Base-by-base conservation (phyloP, 805 yeast species). In the Starmerella apis region DNA sequence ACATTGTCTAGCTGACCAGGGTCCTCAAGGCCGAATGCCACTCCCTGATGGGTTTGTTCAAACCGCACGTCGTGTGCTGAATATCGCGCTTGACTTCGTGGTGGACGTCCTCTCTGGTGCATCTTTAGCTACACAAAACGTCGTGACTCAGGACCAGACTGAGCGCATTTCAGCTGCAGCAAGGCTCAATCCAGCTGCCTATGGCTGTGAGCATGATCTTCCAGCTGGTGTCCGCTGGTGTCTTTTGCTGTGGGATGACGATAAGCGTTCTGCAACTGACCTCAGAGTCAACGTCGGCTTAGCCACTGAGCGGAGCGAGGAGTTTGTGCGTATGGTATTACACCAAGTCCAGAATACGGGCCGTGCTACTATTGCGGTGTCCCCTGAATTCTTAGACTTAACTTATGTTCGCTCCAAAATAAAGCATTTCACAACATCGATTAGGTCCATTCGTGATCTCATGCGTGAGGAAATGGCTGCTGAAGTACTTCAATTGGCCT, bases 391-490 rank as follows among this genome's bases (percentile, higher is more conserved):
- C 5, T 66, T 65, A 0, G 68, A 73, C 8, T 64, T 86, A 31
- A 52, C 76, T 33, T 75, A 71, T 33, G 70, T 81, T 31, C 82
- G 82, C 58, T 66, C 67, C n/a, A 66, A 72, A 2, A 64, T 86
- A 27, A 75, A 77, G 20, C 68, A 84, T 18, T 75, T 81, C 1
- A 73, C 81, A 1, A 37, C 54, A 9, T 75, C 84, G 43, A 79
- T 86, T 14, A 68, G 86, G 49, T 76, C 80, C 47, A 71, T 77
- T 16, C 68, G 87, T 50, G 94, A 86, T 60, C 68, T 76, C 6
- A 81, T 84, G 61, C 69, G 92, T 47, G 95, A 86, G 61, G 88
- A 83, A 50, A 79, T 83, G 84, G 80, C 83, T 56, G 80, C 76
- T 37, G 86, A 81, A 53, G 77, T 86, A 18, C 62, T 83, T 6